Conservation (phyloP, 1,284 basidiomycete species). For the Austroboletus novae-zelandiae region DNA sequence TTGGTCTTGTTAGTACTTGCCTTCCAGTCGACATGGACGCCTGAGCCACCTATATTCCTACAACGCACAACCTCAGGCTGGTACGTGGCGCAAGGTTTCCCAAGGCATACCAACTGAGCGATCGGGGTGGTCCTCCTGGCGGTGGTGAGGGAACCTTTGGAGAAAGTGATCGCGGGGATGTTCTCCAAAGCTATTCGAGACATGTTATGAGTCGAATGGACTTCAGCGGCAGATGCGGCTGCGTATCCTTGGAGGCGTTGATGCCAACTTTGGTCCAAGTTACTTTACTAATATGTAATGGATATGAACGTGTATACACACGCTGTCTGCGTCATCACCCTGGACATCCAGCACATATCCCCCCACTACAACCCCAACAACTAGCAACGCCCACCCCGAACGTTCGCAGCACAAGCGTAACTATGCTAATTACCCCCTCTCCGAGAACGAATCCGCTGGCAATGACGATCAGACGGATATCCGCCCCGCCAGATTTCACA, state of each 20-base stretch:
- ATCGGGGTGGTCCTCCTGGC: constrained; percentile 67
- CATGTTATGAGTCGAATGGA: constrained; percentile 39
- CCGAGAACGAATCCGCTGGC: constrained; percentile 96
- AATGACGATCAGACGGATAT: constrained; percentile 81
- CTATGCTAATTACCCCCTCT: constrained; percentile 86
- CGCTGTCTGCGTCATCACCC: constrained; percentile 21
- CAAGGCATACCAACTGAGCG: constrained; percentile 79
- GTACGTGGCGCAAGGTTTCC: constrained; percentile 72
- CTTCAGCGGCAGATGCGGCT: not conserved
- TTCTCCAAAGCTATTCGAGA: constrained; percentile 64
- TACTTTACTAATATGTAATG: constrained; percentile 1
- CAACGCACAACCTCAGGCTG: constrained; percentile 88
- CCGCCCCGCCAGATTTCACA: constrained; percentile 46
- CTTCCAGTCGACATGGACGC: constrained; percentile 83
- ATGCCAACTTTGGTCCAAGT: constrained; percentile 3
- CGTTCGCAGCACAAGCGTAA: constrained; percentile 75
- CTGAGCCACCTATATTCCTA: constrained; percentile 71
- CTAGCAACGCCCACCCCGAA: constrained; percentile 73
- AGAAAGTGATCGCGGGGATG: constrained; percentile 79
- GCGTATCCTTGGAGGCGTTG: not conserved
- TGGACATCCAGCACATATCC: constrained; percentile 70
- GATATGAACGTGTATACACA: constrained; percentile 5
- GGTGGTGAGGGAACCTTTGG: constrained; percentile 63
- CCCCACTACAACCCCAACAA: constrained; percentile 81
- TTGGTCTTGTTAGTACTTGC: constrained; percentile 37